Evolutionary conservation across 2,329 filamentous ascomycete genomes (phyloP).

Genomic region (Xylaria sp.): DNA sequence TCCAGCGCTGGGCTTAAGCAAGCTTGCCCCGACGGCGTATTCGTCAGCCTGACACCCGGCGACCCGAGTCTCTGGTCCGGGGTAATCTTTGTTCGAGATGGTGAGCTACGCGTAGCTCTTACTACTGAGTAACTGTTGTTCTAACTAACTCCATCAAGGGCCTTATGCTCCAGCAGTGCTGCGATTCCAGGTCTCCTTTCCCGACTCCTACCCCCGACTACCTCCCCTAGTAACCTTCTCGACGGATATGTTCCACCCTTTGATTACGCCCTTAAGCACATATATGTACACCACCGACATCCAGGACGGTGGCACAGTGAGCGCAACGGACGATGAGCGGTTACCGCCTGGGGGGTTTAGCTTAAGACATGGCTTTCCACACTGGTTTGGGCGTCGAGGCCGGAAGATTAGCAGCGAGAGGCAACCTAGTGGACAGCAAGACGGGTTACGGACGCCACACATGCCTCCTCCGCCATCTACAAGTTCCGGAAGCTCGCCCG

Average conservation of each 20-base stretch:
- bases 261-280: conserved; percentile 90
- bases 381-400: conserved; percentile 73
- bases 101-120: conserved; percentile 49
- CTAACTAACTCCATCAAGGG: conserved; percentile 54
- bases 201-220: conserved; percentile 73
- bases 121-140: conserved; percentile 10
- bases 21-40: conserved; percentile 83
- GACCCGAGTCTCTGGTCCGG: conserved; percentile 84
- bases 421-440: conserved; percentile 46
- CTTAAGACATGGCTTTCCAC: conserved; percentile 84
- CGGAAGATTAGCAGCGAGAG: conserved; percentile 40
- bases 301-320: conserved; percentile 75
- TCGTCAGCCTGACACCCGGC: conserved; percentile 80
- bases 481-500: conserved; percentile 28
- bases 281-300: conserved; percentile 88
- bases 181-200: conserved; percentile 88
- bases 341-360: conserved; percentile 89
- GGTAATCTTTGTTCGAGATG: conserved; percentile 88
- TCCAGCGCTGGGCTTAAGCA: conserved; percentile 77
- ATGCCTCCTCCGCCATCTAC: conserved; percentile 32
- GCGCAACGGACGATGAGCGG: conserved; percentile 79
- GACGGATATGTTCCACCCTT: conserved; percentile 92
- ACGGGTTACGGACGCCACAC: conserved; percentile 34
- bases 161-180: conserved; percentile 87
- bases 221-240: conserved; percentile 86